phyloP scores from a whole-genome alignment of 2,329 filamentous ascomycete genomes.

The Chrysoporthe austroafricana region DNA sequence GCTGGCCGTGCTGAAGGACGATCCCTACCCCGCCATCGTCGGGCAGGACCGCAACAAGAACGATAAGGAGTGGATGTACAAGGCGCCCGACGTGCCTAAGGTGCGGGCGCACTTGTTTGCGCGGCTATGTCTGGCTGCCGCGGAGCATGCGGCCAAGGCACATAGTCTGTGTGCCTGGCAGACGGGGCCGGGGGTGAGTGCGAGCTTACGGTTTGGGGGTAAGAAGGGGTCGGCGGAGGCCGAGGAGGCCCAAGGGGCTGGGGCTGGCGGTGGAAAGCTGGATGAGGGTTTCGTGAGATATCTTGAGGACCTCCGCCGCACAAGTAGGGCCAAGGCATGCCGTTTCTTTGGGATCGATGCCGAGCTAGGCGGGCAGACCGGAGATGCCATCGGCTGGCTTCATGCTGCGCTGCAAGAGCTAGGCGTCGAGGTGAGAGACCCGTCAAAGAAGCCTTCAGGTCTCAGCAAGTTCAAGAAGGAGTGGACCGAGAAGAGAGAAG shows the following conservation, averaged over 20 bases:
- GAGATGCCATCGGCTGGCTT: constrained; percentile 86
- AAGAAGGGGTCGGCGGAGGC: constrained; percentile 28
- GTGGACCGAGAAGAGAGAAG: constrained; percentile 77
- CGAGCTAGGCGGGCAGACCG: constrained; percentile 79
- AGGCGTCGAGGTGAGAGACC: constrained; percentile 60
- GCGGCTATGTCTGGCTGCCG: constrained; percentile 82
- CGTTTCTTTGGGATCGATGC: constrained; percentile 90
- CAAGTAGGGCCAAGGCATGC: constrained; percentile 82
- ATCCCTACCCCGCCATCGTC: constrained; percentile 84
- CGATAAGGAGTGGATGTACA: constrained; percentile 97
- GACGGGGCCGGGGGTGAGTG: constrained; percentile 1
- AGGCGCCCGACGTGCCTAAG: constrained; percentile 82
- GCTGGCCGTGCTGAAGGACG: constrained; percentile 88
- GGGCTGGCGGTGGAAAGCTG: constrained; percentile 52
- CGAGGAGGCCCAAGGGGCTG: constrained; percentile 31
- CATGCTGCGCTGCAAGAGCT: constrained; percentile 76
- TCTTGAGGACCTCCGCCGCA: constrained; percentile 72
- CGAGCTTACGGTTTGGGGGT: constrained; percentile 12
- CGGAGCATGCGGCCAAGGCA: constrained; percentile 83
- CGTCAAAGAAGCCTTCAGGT: constrained; percentile 57
- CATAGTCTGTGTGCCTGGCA: constrained; percentile 47
- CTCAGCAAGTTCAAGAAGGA: constrained; percentile 72
- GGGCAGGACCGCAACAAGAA: constrained; percentile 80
- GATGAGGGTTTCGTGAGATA: constrained; percentile 73
- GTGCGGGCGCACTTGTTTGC: constrained; percentile 89